Conservation (phyloP, 1,139 yeast species). For the Fermentozyma sake region DNA sequence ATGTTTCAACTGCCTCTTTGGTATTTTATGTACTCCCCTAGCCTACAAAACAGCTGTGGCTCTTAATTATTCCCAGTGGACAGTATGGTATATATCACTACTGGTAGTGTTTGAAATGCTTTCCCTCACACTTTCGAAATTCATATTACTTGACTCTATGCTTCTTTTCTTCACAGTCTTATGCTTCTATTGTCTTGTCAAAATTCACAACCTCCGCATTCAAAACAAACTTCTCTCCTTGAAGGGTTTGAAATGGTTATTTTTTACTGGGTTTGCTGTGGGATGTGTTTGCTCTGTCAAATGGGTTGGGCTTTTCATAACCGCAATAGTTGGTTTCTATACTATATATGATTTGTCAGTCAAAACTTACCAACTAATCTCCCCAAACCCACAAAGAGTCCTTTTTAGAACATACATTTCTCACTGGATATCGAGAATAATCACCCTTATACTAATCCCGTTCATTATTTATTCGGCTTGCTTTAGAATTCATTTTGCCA, state of each 20-base stretch:
- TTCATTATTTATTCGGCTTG: constrained; percentile 58
- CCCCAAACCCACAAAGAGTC: constrained; percentile 8
- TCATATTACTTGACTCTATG: constrained; percentile 71
- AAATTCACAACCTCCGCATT: constrained; percentile 45
- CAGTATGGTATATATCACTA: constrained; percentile 51
- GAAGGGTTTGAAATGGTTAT: constrained; percentile 53
- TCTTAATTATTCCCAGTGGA: constrained; percentile 40
- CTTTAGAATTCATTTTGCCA: constrained; percentile 75
- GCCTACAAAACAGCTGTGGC: constrained; percentile 57
- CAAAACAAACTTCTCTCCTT: constrained; percentile 34
- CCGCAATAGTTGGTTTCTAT: constrained; percentile 81
- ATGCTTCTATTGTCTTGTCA: constrained; percentile 53
- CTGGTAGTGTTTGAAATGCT: constrained; percentile 66
- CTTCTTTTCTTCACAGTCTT: constrained; percentile 65
- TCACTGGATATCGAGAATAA: constrained; percentile 75
- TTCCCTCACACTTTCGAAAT: constrained; percentile 62
- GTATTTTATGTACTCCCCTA: constrained; percentile 59
- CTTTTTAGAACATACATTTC: constrained; percentile 36
- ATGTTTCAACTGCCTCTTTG: constrained; percentile 59
- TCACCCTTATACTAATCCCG: constrained; percentile 72
- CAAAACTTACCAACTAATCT: constrained; percentile 48
- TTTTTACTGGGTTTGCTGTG: constrained; percentile 70
- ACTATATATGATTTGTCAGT: constrained; percentile 70
- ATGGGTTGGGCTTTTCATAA: constrained; percentile 93
- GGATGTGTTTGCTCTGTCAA: constrained; percentile 94